Conservation (phyloP, 208 protist genomes). For the Crithidia expoeki region DNA sequence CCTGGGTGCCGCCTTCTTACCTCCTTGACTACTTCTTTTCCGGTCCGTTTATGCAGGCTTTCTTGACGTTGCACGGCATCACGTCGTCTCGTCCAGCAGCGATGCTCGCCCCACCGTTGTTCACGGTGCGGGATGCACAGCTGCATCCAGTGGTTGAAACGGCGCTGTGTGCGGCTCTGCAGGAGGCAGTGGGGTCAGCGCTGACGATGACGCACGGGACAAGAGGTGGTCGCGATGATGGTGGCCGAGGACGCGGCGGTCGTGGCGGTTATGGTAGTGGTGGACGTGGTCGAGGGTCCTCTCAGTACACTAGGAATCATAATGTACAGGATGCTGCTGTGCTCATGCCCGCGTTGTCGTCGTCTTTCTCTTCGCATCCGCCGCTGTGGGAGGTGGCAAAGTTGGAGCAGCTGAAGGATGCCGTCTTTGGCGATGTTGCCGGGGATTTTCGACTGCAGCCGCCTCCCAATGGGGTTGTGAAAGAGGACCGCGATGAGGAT, state of each 20-base stretch:
- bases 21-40: slow-evolving; percentile 51
- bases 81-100: slow-evolving; percentile 34
- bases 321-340: not conserved
- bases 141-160: slow-evolving; percentile 41
- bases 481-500: not conserved
- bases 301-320: too few species aligned
- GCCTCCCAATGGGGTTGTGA: not conserved
- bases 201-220: too few species aligned
- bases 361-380: not conserved
- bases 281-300: slow-evolving; percentile 2
- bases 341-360: too few species aligned
- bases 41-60: slow-evolving; percentile 42
- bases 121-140: slow-evolving; percentile 43
- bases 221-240: slow-evolving; percentile 4
- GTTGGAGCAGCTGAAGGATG: slow-evolving; percentile 25
- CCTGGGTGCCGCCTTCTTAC: slow-evolving; percentile 50
- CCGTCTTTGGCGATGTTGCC: slow-evolving; percentile 18
- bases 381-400: slow-evolving; percentile 26
- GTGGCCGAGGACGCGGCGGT: not conserved
- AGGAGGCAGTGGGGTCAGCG: not conserved
- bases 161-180: slow-evolving; percentile 18
- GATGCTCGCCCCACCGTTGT: slow-evolving; percentile 45
- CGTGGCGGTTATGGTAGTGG: not conserved
- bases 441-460: not conserved
- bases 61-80: slow-evolving; percentile 49